Conservation (phyloP, 768 basidiomycete genomes). For the Mycena albidolilacea region DNA sequence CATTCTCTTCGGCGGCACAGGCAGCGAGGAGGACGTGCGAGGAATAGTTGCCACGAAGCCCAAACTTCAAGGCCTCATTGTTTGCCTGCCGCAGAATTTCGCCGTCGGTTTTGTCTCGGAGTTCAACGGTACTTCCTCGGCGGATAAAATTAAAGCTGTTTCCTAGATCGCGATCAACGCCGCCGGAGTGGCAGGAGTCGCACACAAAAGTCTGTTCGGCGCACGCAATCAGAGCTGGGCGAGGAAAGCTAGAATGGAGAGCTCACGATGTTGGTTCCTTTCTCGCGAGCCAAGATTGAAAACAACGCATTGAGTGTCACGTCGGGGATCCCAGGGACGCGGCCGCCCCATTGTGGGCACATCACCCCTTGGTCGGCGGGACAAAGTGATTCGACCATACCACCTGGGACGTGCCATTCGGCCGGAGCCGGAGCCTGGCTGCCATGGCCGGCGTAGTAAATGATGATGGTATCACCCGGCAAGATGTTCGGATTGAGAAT, state of each 20-base stretch:
- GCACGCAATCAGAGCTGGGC: background rate
- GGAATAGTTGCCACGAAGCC: constrained; percentile 16
- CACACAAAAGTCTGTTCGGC: constrained; percentile 22
- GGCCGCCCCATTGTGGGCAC: background rate
- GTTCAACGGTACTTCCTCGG: constrained; percentile 1
- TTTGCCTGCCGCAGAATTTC: constrained; percentile 6
- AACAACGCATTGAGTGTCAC: constrained; percentile 26
- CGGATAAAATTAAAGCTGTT: background rate
- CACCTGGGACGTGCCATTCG: background rate
- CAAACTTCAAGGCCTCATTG: background rate
- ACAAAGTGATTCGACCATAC: constrained; percentile 22
- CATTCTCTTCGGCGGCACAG: constrained; percentile 16
- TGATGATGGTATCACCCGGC: constrained; percentile 11
- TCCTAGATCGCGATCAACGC: background rate
- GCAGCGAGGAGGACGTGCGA: constrained; percentile 25
- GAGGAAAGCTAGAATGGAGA: background rate
- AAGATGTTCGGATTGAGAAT: constrained; percentile 20
- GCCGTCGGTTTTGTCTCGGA: constrained; percentile 10
- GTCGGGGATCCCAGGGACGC: constrained; percentile 27
- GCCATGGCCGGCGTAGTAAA: constrained; percentile 26
- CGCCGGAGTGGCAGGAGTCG: constrained; percentile 33
- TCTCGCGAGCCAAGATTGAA: constrained; percentile 17
- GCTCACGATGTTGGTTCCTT: constrained; percentile 31
- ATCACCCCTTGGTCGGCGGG: constrained; percentile 14
- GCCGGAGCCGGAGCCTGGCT: background rate